These are phyloP conservation scores for Echites panduratus DNA, from an alignment of 257 asterid species.

Conservation along the genomic window DNA sequence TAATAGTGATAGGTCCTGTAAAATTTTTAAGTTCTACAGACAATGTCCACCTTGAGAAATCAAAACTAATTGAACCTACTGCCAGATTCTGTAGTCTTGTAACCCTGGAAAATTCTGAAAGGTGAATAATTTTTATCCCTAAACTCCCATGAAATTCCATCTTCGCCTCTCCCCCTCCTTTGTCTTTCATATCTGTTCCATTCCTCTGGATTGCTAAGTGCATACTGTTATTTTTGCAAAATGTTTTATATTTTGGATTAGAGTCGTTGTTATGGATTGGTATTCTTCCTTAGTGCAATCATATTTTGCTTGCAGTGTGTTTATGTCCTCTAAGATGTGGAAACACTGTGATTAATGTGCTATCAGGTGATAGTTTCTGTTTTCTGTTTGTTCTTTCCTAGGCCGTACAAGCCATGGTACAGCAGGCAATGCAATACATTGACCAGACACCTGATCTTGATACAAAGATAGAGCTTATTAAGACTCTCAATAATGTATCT, in stretches of 20 bases:
- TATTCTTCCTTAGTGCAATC: background rate
- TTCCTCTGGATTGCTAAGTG: background rate
- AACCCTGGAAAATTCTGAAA: background rate
- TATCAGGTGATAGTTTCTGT: background rate
- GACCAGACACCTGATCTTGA: constrained; percentile 95
- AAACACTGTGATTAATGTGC: background rate
- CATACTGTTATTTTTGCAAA: too few relatives aligned
- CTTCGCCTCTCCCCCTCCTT: background rate
- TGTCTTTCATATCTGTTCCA: background rate
- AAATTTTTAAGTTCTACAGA: background rate
- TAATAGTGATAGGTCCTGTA: background rate
- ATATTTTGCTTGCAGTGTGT: constrained; percentile 1
- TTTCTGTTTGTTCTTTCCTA: constrained; percentile 25
- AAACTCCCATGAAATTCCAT: background rate
- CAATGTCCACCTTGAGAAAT: background rate
- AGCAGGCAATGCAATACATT: constrained; percentile 87
- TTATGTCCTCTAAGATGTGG: background rate
- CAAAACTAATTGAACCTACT: background rate
- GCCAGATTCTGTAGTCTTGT: background rate
- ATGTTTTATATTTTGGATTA: background rate
- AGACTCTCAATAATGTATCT: constrained; percentile 83
- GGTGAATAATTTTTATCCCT: background rate
- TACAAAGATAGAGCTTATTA: constrained; percentile 78
- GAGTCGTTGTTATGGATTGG: background rate
- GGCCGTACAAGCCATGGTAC: constrained; percentile 99